phyloP scores from a whole-genome alignment of 108 stramenopile genomes.

The Cyclotella atomus region DNA sequence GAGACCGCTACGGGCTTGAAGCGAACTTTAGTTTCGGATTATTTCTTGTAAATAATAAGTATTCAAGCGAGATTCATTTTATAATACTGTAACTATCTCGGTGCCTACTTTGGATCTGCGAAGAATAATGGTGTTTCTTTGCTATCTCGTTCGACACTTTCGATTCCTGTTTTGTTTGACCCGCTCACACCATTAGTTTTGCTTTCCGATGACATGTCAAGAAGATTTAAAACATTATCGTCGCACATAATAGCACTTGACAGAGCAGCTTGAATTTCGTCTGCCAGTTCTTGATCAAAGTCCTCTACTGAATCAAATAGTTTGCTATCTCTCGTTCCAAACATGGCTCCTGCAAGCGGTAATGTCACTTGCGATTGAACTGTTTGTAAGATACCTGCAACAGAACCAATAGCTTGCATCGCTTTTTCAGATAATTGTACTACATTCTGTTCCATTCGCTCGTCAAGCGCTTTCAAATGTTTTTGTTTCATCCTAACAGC shows the following conservation, averaged over 20 bases:
- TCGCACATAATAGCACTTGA: constrained; percentile 11
- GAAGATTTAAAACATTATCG: not conserved
- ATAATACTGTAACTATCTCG: no score
- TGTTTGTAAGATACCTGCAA: constrained; percentile 17
- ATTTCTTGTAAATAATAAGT: constrained; percentile 39
- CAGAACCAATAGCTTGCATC: constrained; percentile 8
- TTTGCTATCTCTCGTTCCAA: not conserved
- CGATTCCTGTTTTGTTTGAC: not conserved
- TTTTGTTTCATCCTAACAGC: constrained; percentile 8
- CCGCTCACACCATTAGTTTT: not conserved
- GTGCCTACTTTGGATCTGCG: constrained; percentile 7
- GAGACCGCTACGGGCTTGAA: constrained; percentile 41
- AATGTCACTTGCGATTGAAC: constrained; percentile 13
- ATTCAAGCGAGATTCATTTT: no score
- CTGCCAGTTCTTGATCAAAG: constrained; percentile 39
- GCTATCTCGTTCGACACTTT: not conserved
- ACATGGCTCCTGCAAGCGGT: not conserved
- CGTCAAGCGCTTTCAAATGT: constrained; percentile 32
- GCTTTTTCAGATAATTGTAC: constrained; percentile 35
- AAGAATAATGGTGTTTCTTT: not conserved
- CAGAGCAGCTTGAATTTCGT: constrained; percentile 43
- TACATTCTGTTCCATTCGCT: constrained; percentile 41
- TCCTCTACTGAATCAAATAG: constrained; percentile 36
- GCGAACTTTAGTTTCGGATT: constrained; percentile 51
- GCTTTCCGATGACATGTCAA: not conserved